A percentile compares a stretch with the other conserved stretches of the same genome.
Conservation (phyloP, 805 yeast species). For the Lachancea mirantina region DNA sequence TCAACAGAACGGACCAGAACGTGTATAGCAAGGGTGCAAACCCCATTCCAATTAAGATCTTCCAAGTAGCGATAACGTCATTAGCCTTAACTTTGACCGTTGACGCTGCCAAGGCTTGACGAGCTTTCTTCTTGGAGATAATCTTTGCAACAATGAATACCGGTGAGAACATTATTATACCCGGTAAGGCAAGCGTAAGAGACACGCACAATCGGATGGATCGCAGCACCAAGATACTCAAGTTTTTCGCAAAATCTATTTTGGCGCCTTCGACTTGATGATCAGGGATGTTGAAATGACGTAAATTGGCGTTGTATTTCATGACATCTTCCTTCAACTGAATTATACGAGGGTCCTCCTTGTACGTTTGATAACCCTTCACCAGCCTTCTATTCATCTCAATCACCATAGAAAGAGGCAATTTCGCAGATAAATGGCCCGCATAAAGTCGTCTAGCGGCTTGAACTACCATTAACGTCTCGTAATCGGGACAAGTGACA, state of each 20-base stretch:
- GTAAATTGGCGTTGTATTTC: constrained; percentile 64
- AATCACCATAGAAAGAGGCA: constrained; percentile 77
- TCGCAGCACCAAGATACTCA: constrained; percentile 51
- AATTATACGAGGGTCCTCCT: constrained; percentile 61
- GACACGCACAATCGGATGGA: constrained; percentile 48
- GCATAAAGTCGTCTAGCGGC: constrained; percentile 87
- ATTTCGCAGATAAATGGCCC: constrained; percentile 57
- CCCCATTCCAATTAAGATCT: constrained; percentile 80
- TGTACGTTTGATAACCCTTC: constrained; percentile 68
- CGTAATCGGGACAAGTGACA: constrained; percentile 82
- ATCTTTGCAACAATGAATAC: constrained; percentile 72
- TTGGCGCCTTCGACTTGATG: constrained; percentile 46
- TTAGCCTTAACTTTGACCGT: constrained; percentile 86
- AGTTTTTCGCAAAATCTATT: constrained; percentile 42
- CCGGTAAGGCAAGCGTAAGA: constrained; percentile 70
- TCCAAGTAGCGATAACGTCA: constrained; percentile 97
- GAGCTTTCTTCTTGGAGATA: constrained; percentile 67
- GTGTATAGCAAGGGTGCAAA: constrained; percentile 82
- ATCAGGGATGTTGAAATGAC: constrained; percentile 55
- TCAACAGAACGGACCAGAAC: constrained; percentile 63
- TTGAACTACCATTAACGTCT: constrained; percentile 80
- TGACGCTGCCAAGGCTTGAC: constrained; percentile 74
- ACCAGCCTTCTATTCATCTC: constrained; percentile 88
- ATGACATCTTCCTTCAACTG: constrained; percentile 56
- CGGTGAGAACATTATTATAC: constrained; percentile 80